Base-by-base conservation (phyloP, 2,329 filamentous ascomycete species). In the Onygenales sp. region DNA sequence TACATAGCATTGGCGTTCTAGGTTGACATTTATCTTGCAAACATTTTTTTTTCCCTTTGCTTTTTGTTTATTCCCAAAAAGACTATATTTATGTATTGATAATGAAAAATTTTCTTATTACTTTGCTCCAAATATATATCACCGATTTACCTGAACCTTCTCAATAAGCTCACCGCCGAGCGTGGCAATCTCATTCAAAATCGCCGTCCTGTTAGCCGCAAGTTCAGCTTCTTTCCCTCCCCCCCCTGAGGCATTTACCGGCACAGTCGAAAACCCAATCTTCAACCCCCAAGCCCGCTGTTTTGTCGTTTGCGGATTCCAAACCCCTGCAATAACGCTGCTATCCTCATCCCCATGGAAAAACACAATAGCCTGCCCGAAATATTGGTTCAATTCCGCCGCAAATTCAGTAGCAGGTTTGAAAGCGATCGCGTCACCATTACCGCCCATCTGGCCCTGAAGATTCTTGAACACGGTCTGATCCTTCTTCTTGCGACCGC, bases 401-500 rank as follows among this genome's bases (percentile, higher is more conserved):
- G 90, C 69, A 54, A 92, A 84, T 7, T 82, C 73, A 7, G 74
- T 70, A 1, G 83, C 73, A 0, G 86, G 81, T n/a, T 84, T 76
- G 21, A 80, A 78, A 2, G 81, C 79, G 4, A 84, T 62, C 36
- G 78, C 50, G 61, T 70, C 59, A 52, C 69, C 65, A 43, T 66
- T 63, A 3, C 76, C 8, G 70, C 68, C 57, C 64, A 70, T 57
- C 13, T 86, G 51, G 63, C 68, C 58, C n/a, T 86, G 81, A 36
- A 96, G 75, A 66, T 96, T 96, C 72, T 95, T 95, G 76, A 85
- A 96, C 33, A 51, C 32, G 32, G 38, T 9, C 42, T 52, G 49
- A 35, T 78, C 77, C 35, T 56, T 44, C 35, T 57, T 60, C 27
- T 58, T 47, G 63, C 68, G 13, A 65, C 64, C 61, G 43, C 70